Evolutionary conservation across 2,329 filamentous ascomycete genomes (phyloP), one percentile per base, ranked within the genome.

Genomic region (Colletotrichum paranaense): DNA sequence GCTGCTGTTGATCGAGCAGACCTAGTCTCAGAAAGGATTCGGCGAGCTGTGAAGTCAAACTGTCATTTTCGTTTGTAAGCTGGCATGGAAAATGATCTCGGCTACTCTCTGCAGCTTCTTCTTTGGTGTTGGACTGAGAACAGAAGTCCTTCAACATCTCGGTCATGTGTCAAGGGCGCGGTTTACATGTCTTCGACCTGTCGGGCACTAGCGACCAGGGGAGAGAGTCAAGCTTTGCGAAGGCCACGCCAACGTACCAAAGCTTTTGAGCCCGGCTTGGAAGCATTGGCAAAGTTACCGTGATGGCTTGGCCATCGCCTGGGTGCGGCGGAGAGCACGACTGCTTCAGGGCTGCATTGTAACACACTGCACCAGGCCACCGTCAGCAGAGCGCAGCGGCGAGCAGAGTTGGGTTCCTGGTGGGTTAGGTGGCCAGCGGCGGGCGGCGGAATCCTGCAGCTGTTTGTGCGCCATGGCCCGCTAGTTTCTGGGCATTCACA

Each of bases 241-340:
- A 46, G 19, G 19, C 42, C 42, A 46, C 7, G 42, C 42, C 42
- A n/a, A n/a, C 42, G 19, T 46, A 19, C 42, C 42, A 46, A n/a
- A 49, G 14, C 38, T 60, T 30, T 60, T 35, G 64, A 26, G 14
- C 22, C 64, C 26, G 56, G 24, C 62, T 65, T 65, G 62, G 62
- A 35, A 42, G 49, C 12, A 24, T 56, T 56, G 62, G 46, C 32
- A 35, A 53, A 26, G 42, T 53, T 32, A 19, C 8, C 46, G 46
- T 35, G 9, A 8, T 52, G 42, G 28, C 60, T 63, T 63, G 60
- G 46, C 30, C 30, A 28, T 19, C 28, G 28, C 28, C 55, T 57
- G 11, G 26, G 26, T 53, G 14, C 28, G 5, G 11, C n/a, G 12
- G 19, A 53, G 19, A 30, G 12, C 26, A 7, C 42, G 19, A n/a